Conservation (phyloP, 345 rosid species). For the Pseudoturritis turrita region DNA sequence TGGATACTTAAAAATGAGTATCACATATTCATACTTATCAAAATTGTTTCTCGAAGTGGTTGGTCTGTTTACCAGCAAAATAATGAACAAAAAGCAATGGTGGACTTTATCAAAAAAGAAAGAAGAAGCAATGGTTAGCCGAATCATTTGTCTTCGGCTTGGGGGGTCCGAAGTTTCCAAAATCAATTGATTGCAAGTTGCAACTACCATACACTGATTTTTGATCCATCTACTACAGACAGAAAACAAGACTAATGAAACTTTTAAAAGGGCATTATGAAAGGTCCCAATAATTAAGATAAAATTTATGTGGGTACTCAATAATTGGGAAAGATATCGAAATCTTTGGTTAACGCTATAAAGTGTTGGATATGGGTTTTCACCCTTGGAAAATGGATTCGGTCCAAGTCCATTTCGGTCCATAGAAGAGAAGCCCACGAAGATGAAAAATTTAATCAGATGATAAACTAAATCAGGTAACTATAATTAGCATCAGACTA, state of each 20-base stretch:
- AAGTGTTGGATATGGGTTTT: too few species aligned
- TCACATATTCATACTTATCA: not conserved
- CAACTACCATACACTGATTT: constrained; percentile 2
- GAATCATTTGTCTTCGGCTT: constrained; percentile 19
- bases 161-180: constrained; percentile 23
- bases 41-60: constrained; percentile 9
- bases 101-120: too few species aligned
- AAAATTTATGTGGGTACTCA: not conserved
- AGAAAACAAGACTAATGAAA: constrained; percentile 1
- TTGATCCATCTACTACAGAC: constrained; percentile 27
- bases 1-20: not conserved
- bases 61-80: constrained; percentile 8
- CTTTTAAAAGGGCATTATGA: constrained; percentile 1
- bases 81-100: not conserved
- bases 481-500: too few species aligned
- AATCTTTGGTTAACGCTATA: too few species aligned
- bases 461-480: too few species aligned
- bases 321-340: too few species aligned
- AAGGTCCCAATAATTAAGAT: not conserved
- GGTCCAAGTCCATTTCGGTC: too few species aligned
- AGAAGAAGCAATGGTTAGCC: constrained; percentile 18
- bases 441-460: too few species aligned
- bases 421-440: too few species aligned
- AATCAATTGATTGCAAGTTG: constrained; percentile 16
- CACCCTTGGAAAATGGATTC: too few species aligned